Evolutionary conservation across 2,329 filamentous ascomycete species (phyloP).

Genomic region (Apiospora koreana): DNA sequence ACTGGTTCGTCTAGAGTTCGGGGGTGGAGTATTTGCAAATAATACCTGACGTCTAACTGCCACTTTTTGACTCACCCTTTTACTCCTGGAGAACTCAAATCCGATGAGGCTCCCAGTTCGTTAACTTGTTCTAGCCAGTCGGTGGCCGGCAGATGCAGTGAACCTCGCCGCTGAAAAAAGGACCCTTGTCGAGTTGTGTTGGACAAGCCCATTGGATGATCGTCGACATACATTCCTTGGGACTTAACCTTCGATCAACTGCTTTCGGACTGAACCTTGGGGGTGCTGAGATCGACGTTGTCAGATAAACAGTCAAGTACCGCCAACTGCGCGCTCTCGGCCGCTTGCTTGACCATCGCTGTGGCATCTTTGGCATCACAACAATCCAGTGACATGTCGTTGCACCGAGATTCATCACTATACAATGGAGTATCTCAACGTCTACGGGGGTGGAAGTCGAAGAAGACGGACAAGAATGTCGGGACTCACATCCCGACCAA

Average conservation of each 20-base stretch:
- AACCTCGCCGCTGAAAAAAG: not conserved
- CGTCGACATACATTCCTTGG: not conserved
- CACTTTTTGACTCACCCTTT: constrained; percentile 5
- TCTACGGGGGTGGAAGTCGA: constrained; percentile 37
- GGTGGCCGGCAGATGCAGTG: constrained; percentile 4
- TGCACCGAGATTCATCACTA: constrained; percentile 24
- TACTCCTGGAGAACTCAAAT: constrained; percentile 11
- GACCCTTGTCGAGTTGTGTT: constrained; percentile 5
- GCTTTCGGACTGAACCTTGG: constrained; percentile 11
- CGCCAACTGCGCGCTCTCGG: not conserved
- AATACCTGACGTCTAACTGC: constrained; percentile 1
- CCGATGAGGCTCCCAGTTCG: constrained; percentile 5
- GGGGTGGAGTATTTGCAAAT: not conserved
- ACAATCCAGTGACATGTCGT: constrained; percentile 17
- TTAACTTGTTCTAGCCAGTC: constrained; percentile 10
- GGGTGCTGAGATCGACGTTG: not conserved
- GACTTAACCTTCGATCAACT: constrained; percentile 4
- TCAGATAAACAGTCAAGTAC: constrained; percentile 7
- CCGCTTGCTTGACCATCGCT: not conserved
- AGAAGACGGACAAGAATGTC: constrained; percentile 31
- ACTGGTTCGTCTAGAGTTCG: not conserved
- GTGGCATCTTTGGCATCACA: not conserved
- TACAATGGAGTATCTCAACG: constrained; percentile 37
- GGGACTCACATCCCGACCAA: constrained; percentile 28
- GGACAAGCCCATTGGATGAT: constrained; percentile 1